A percentile compares a stretch with the other conserved stretches of the same genome.
Conservation (phyloP, 805 yeast species). For the Yamadazyma tumulicola region DNA sequence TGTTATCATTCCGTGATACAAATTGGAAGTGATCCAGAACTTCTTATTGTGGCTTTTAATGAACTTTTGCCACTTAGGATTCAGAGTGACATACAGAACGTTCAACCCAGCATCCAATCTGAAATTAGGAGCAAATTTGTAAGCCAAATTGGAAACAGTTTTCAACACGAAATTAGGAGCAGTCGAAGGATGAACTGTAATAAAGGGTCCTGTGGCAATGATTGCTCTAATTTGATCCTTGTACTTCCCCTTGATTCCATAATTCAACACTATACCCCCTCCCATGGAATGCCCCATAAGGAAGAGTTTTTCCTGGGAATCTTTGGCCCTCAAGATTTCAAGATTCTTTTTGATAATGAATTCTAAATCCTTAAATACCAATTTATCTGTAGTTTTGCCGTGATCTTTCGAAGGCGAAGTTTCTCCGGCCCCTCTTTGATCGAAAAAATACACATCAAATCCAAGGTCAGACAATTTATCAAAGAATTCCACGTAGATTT, state of each 20-base stretch:
- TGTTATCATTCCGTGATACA: slow-evolving; percentile 57
- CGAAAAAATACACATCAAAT: slow-evolving; percentile 64
- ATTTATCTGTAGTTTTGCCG: slow-evolving; percentile 57
- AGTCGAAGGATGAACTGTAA: slow-evolving; percentile 55
- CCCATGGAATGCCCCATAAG: slow-evolving; percentile 81
- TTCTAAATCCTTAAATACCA: slow-evolving; percentile 58
- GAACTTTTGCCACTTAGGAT: slow-evolving; percentile 44
- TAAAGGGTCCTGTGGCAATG: slow-evolving; percentile 57
- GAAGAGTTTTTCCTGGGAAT: slow-evolving; percentile 38
- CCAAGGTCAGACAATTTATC: slow-evolving; percentile 53
- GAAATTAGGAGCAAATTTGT: slow-evolving; percentile 42
- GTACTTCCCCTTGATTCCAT: slow-evolving; percentile 54
- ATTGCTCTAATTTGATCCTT: slow-evolving; percentile 45
- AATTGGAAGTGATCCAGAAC: slow-evolving; percentile 50
- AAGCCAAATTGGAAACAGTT: slow-evolving; percentile 36
- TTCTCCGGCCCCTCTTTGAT: slow-evolving; percentile 73
- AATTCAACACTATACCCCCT: slow-evolving; percentile 66
- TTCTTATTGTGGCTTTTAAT: slow-evolving; percentile 37
- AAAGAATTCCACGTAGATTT: slow-evolving; percentile 47
- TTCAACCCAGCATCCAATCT: slow-evolving; percentile 54
- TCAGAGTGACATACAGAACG: slow-evolving; percentile 51
- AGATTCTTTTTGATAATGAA: slow-evolving; percentile 47
- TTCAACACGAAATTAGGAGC: slow-evolving; percentile 48
- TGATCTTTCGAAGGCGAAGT: slow-evolving; percentile 52
- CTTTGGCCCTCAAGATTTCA: slow-evolving; percentile 20